Base-by-base conservation (phyloP, 106 monocot species). In the Acanthochlamys bracteata region DNA sequence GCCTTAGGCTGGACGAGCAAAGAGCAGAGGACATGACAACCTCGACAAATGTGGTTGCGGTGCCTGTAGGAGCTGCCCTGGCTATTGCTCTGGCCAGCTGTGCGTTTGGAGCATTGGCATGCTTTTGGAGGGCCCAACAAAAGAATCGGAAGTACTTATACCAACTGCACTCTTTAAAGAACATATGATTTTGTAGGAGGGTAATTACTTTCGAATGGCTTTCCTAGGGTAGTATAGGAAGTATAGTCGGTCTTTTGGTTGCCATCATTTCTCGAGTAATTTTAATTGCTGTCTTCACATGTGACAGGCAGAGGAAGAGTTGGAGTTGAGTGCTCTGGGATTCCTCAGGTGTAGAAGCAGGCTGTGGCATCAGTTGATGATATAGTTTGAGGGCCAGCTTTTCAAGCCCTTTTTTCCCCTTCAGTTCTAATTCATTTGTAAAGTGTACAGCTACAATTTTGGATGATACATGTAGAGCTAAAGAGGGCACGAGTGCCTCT, bases 61-160 rank as follows among this genome's bases (percentile, higher is more conserved):
- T 98, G 16, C 96, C 91, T 0, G 16, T 89, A 13, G 88, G 92
- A 69, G 98, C 98, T 65, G 98, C 98, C 12, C 56, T 99, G 21
- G 92, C 78, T 39, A 83, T 99, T 42, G 88, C 92, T 3, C 54
- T 99, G 55, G 98, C 92, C 13, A 99, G 98, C 75, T 85, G 91
- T 25, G 72, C 89, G 11, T 99, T 99, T 72, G 98, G 98, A 12
- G 92, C 81, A 13, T 58, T 99, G 17, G 98, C 98, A 10, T 99
- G 83, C 67, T 99, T 89, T 47, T 99, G 98, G 98, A 79, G 98
- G 66, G 73, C 81, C 0, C 92, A 84, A 23, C 98, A 99, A 66
- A 99, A 99, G 92, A 99, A 89, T 27, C 83, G 98, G 83, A 99
- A 99, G 92, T 99, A 99, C 74, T 83, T 77, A 79, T 78, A 83